Base-by-base conservation (phyloP, 805 yeast species). In the Kuraishia borneana region DNA sequence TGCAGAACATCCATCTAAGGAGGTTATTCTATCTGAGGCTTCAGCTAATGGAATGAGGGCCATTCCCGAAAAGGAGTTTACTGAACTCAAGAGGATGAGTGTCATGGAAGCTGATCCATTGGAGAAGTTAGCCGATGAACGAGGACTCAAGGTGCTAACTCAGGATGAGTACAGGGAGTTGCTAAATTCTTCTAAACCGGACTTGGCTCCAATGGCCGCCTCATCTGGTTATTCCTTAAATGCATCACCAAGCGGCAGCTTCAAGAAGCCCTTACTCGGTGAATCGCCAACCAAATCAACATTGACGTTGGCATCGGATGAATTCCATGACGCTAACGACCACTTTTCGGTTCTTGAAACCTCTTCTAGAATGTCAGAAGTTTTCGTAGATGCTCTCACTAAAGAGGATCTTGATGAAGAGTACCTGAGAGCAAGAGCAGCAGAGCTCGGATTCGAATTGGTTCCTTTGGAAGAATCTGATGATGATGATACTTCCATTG, bases 361-460 rank as follows among this genome's bases (percentile, higher is more conserved):
- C 39, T 47, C 51, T 13, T 37, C 42, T 5, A 44, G 48, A 33
- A 12, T 38, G 40, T 13, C 17, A n/a, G 21, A 18, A 13, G 31
- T 17, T 16, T 28, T 21, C n/a, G 43, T 38, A 6, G 38, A 30
- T 25, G 38, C 36, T 6, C 38, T 36, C 8, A 26, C 25, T 39
- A 35, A 42, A 14, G 46, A 46, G n/a, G 44, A 44, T 4, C 19
- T 51, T 17, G 42, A 53, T 7, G 50, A 50, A 31, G 60, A 51
- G 2, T 56, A 51, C 12, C 34, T 65, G 14, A 47, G 51, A 30
- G 43, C 45, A 14, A 45, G 49, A 30, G 70, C 70, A 2, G 44
- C 46, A 13, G 49, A 46, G 8, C 45, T 59, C 20, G 61, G 63
- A 8, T 48, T 54, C 44, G 49, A 44, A 17, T 38, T 68, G 26